Conservation (phyloP, 352 stramenopile genomes). For the Globisporangium rhizosaccharum region DNA sequence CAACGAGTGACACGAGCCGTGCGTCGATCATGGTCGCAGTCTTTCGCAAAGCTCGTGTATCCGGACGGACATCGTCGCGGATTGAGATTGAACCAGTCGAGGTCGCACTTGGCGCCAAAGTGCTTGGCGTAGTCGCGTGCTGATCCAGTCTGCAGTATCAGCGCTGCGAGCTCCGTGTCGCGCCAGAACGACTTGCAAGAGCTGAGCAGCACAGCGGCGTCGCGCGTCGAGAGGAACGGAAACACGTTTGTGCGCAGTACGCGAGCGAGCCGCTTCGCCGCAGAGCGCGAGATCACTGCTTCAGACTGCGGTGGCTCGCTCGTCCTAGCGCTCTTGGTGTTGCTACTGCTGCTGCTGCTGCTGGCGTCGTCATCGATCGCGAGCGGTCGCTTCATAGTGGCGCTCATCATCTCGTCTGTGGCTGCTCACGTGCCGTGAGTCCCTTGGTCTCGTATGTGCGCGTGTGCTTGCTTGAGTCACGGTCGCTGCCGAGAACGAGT, state of each 20-base stretch:
- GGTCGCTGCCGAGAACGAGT: too few species aligned
- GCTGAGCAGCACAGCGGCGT: neutral
- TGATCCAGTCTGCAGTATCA: neutral
- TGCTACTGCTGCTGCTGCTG: too few species aligned
- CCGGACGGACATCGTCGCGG: neutral
- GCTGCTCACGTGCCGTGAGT: too few species aligned
- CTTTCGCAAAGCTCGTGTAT: neutral
- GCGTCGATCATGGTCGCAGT: neutral
- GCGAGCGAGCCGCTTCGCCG: constrained; percentile 1
- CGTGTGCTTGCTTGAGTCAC: too few species aligned
- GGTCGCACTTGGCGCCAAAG: neutral
- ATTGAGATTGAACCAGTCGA: neutral
- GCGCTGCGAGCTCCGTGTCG: neutral
- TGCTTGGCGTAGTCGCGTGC: neutral
- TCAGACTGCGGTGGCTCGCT: neutral
- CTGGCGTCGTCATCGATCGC: too few species aligned
- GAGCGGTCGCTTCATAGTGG: too few species aligned
- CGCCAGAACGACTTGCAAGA: neutral
- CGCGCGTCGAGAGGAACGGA: neutral
- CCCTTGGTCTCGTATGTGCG: too few species aligned
- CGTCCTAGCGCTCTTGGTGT: too few species aligned
- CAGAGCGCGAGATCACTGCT: neutral
- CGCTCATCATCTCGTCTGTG: too few species aligned
- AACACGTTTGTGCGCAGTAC: constrained; percentile 5
- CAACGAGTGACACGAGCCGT: neutral